These are phyloP conservation scores for Coffea humblotiana DNA, from an alignment of 305 asterid species.

Conservation along the genomic window DNA sequence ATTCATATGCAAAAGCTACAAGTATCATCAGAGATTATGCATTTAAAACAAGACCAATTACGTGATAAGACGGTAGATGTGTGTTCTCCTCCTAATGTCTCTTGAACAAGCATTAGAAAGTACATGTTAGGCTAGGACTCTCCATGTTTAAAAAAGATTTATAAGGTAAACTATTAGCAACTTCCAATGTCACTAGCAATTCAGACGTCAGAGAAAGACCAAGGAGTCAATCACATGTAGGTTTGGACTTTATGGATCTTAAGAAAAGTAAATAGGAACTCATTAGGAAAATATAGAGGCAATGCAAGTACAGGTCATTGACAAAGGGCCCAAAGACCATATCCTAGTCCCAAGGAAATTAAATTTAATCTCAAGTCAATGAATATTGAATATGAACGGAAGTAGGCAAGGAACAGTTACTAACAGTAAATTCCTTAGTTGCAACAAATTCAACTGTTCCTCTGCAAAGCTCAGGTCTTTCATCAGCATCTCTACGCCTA, in stretches of 20 bases:
- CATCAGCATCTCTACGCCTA: constrained; percentile 97
- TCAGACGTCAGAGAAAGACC: neutral
- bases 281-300: neutral
- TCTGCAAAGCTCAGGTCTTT: constrained; percentile 94
- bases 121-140: neutral
- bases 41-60: neutral
- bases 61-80: neutral
- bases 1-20: neutral
- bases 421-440: constrained; percentile 83
- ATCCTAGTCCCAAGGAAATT: neutral
- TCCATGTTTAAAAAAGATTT: neutral
- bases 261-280: neutral
- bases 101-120: neutral
- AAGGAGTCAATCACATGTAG: neutral
- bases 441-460: constrained; percentile 99
- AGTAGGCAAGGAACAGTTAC: constrained; percentile 28
- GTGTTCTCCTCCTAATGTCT: neutral
- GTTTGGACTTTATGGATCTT: neutral
- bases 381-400: neutral
- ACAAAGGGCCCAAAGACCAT: neutral
- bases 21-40: neutral
- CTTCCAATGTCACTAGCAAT: neutral
- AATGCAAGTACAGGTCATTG: neutral
- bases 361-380: neutral
- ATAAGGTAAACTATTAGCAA: neutral